Base-by-base conservation (phyloP, 2,329 filamentous ascomycete species). In the Chaetomiaceae sp. region DNA sequence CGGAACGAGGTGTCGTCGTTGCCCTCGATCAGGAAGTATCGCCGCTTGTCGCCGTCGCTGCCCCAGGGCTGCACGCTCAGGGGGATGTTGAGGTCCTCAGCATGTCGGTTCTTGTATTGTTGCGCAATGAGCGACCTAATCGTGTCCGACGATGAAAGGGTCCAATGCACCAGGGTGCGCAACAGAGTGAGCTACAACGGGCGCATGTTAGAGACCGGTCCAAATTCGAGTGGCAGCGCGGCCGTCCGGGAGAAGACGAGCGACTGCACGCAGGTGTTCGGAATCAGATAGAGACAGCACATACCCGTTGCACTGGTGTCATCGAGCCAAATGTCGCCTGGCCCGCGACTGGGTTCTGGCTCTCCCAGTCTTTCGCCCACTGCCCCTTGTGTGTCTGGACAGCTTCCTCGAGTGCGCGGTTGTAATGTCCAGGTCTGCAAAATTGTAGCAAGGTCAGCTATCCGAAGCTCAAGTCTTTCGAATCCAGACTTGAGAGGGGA, bases 11-110 rank as follows among this genome's bases (percentile, higher is more conserved):
- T 97, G 68, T 99, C 91, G 61, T 97, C 92, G 59, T 89, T 81
- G 12, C 93, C 93, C 70, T 99, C 93, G 55, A 99, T 81, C 42
- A 99, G 75, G 73, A 87, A 99, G 70, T 97, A 99, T 53, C 90
- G 84, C 50, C 93, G 84, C 73, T 93, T 95, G 61, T 96, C 85
- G 57, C 87, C 89, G 66, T 91, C 87, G 40, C 78, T 75, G 16
- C 87, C 87, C 86, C 87, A 91, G 5, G 86, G 80, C 66, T 91
- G 87, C 43, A 92, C 83, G 2, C 86, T 89, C 9, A 90, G 71
- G 8, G 91, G 87, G 60, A 96, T 89, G 65, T 96, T 96, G 41
- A 81, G 66, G 58, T 86, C 82, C 60, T 85, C 79, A 58, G 90
- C 88, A 63, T 92, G 87, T 53, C 92, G 86, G 71, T 91, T 84